Evolutionary conservation across 805 yeast genomes (phyloP).

Genomic region (Pichia nanzhaoensis): DNA sequence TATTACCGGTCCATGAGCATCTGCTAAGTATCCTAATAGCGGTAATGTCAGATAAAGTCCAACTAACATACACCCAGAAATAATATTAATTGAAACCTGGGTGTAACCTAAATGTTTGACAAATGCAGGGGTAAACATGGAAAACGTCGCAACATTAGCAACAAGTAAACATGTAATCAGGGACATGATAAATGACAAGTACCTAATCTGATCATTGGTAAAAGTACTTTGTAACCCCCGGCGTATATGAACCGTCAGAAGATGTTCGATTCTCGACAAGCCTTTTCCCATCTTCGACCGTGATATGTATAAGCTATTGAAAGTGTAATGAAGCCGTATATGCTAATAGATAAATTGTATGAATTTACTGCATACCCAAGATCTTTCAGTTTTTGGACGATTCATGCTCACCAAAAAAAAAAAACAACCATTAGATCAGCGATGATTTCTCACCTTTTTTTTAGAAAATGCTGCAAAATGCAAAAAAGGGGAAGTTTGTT

Average conservation of each 20-base stretch:
- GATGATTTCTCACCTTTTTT: too few relatives aligned
- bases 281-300: constrained; percentile 2
- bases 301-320: too few relatives aligned
- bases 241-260: constrained; percentile 40
- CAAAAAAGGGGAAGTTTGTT: too few relatives aligned
- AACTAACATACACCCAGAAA: constrained; percentile 65
- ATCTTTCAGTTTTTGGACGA: too few relatives aligned
- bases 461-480: too few relatives aligned
- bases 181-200: constrained; percentile 49
- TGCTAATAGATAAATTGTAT: too few relatives aligned
- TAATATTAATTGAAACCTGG: constrained; percentile 59
- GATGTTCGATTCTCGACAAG: constrained; percentile 31
- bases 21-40: constrained; percentile 72
- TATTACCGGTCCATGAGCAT: constrained; percentile 75
- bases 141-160: constrained; percentile 78
- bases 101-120: constrained; percentile 50
- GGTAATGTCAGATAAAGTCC: constrained; percentile 88
- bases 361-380: too few relatives aligned
- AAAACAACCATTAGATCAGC: too few relatives aligned
- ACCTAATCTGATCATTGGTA: constrained; percentile 37
- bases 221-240: constrained; percentile 35
- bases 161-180: constrained; percentile 62
- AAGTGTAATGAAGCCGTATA: too few relatives aligned
- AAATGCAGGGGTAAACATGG: constrained; percentile 70
- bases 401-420: too few relatives aligned